Evolutionary conservation across 2,329 filamentous ascomycete species (phyloP).

Genomic region (Ploettnerulaceae sp.): DNA sequence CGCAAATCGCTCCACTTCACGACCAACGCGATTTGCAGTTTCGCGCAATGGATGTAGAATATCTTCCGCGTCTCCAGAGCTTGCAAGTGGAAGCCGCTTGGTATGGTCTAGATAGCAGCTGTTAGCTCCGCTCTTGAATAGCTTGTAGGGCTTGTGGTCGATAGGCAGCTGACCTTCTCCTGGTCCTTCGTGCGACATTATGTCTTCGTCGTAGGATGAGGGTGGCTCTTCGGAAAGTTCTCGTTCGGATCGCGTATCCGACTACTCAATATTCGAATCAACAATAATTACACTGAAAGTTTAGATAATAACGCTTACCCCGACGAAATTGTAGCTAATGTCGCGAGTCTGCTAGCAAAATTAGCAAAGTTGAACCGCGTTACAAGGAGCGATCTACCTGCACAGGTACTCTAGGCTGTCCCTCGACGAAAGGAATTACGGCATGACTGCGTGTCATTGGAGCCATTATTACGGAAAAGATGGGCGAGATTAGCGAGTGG

Average conservation of each 20-base stretch:
- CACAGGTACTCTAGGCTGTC: constrained; percentile 10
- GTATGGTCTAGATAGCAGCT: constrained; percentile 20
- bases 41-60: constrained; percentile 56
- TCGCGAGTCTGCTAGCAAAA: constrained; percentile 23
- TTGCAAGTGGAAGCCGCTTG: constrained; percentile 32
- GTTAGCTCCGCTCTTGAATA: neutral
- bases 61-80: constrained; percentile 39
- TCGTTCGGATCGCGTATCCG: constrained; percentile 28
- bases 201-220: constrained; percentile 32
- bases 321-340: constrained; percentile 31
- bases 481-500: no score
- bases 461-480: constrained; percentile 25
- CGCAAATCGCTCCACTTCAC: constrained; percentile 84
- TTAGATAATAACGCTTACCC: constrained; percentile 20
- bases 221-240: constrained; percentile 32
- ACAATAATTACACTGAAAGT: neutral
- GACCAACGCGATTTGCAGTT: constrained; percentile 64
- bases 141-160: neutral
- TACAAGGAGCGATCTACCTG: constrained; percentile 17
- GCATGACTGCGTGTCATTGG: constrained; percentile 30
- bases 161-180: constrained; percentile 27
- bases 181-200: constrained; percentile 31
- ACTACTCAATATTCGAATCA: constrained; percentile 13
- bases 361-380: constrained; percentile 15
- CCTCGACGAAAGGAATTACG: constrained; percentile 20